Conservation (phyloP, 352 stramenopile species). For the Albugo laibachii region DNA sequence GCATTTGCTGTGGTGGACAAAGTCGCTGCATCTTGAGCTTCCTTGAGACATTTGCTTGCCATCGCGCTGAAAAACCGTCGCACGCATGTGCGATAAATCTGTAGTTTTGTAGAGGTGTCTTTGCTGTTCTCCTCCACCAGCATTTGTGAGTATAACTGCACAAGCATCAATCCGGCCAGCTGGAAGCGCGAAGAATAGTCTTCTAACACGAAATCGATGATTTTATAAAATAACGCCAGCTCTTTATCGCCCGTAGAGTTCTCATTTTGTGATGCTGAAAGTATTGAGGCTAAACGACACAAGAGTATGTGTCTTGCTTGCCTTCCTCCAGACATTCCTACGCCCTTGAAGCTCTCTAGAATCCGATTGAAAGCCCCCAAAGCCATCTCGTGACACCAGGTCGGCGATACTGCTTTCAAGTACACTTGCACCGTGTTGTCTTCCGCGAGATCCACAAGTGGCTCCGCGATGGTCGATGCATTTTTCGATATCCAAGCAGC, state of each 20-base stretch:
- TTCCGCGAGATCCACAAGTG: slow-evolving; percentile 49
- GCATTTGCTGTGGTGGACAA: slow-evolving; percentile 24
- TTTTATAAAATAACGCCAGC: slow-evolving; percentile 37
- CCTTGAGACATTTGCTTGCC: slow-evolving; percentile 29
- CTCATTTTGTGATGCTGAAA: background rate
- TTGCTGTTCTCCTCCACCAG: no score
- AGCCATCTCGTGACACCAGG: slow-evolving; percentile 60
- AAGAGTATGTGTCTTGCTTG: slow-evolving; percentile 37
- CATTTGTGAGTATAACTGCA: slow-evolving; percentile 22
- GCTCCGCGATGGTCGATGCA: slow-evolving; percentile 52
- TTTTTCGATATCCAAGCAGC: slow-evolving; percentile 70
- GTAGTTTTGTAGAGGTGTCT: no score
- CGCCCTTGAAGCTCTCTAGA: slow-evolving; percentile 55
- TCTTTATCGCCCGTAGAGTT: background rate
- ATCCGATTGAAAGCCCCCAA: slow-evolving; percentile 39
- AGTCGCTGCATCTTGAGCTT: slow-evolving; percentile 23
- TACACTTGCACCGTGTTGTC: slow-evolving; percentile 61
- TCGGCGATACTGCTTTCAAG: slow-evolving; percentile 28
- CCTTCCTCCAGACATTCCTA: slow-evolving; percentile 39
- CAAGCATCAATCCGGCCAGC: slow-evolving; percentile 28
- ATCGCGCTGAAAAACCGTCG: slow-evolving; percentile 9
- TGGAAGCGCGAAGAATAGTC: slow-evolving; percentile 26
- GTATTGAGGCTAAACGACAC: slow-evolving; percentile 30
- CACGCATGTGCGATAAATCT: background rate
- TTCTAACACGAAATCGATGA: slow-evolving; percentile 44